phyloP scores from a whole-genome alignment of 2,329 filamentous ascomycete genomes.

The Grosmannia clavigera region DNA sequence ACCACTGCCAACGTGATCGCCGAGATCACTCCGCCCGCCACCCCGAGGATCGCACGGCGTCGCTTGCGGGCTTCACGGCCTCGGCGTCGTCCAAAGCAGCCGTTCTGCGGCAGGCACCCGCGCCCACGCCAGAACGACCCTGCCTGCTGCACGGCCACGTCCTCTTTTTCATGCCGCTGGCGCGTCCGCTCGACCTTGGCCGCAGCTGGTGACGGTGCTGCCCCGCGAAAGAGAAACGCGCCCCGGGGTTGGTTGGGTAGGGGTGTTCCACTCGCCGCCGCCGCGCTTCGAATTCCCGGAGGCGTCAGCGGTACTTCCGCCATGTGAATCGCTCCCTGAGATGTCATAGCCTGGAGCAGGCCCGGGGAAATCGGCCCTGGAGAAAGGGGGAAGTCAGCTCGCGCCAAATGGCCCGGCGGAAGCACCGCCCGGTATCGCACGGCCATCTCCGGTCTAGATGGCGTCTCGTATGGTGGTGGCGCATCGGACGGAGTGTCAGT shows the following conservation, averaged over 20 bases:
- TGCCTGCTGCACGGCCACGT: conserved; percentile 40
- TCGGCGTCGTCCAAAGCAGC: conserved; percentile 51
- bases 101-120: conserved; percentile 47
- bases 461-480: conserved; percentile 45
- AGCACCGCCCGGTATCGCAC: conserved; percentile 45
- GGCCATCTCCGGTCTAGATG: conserved; percentile 24
- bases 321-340: conserved; percentile 48
- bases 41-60: conserved; percentile 45
- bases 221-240: conserved; percentile 25
- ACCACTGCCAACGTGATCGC: conserved; percentile 43
- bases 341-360: conserved; percentile 48
- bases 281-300: conserved; percentile 14
- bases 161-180: conserved; percentile 53
- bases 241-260: conserved; percentile 33
- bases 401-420: conserved; percentile 38
- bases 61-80: conserved; percentile 52
- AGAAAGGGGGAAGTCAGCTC: conserved; percentile 38
- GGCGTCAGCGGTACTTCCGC: conserved; percentile 45
- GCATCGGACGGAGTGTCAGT: background rate
- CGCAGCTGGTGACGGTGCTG: conserved; percentile 12
- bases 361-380: conserved; percentile 52
- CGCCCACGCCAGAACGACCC: conserved; percentile 55
- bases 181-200: conserved; percentile 38
- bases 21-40: conserved; percentile 36
- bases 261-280: conserved; percentile 12